Conservation (phyloP, 2,329 filamentous ascomycete genomes). For the Teratosphaeria pseudoeucalypti region DNA sequence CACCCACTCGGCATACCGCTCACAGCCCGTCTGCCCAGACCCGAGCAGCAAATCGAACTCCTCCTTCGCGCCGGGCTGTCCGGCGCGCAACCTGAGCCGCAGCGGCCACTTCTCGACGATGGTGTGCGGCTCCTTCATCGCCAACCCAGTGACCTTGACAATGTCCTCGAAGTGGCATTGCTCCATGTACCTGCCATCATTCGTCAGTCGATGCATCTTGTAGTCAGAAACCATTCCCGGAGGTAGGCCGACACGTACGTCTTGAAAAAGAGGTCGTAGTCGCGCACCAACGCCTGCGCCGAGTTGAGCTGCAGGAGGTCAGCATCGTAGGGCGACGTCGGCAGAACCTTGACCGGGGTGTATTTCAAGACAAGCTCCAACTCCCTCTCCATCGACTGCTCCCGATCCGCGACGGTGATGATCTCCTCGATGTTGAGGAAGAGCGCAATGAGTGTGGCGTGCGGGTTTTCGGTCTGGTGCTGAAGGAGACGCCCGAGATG, state of each 20-base stretch:
- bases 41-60: neutral
- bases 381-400: neutral
- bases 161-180: neutral
- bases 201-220: neutral
- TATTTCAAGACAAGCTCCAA: neutral
- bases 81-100: neutral
- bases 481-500: neutral
- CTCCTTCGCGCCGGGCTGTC: neutral
- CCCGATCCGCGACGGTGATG: neutral
- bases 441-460: neutral
- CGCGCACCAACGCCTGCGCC: neutral
- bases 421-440: neutral
- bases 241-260: neutral
- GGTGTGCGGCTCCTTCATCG: neutral
- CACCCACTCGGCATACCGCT: neutral
- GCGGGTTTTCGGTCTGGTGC: neutral
- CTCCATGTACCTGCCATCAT: neutral
- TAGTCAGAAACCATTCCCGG: neutral
- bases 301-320: neutral
- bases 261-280: neutral
- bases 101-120: neutral
- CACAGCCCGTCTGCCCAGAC: neutral
- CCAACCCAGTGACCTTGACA: neutral
- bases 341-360: neutral
- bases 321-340: neutral